Conservation (phyloP, 2,329 filamentous ascomycete species). For the Chalara sp. region DNA sequence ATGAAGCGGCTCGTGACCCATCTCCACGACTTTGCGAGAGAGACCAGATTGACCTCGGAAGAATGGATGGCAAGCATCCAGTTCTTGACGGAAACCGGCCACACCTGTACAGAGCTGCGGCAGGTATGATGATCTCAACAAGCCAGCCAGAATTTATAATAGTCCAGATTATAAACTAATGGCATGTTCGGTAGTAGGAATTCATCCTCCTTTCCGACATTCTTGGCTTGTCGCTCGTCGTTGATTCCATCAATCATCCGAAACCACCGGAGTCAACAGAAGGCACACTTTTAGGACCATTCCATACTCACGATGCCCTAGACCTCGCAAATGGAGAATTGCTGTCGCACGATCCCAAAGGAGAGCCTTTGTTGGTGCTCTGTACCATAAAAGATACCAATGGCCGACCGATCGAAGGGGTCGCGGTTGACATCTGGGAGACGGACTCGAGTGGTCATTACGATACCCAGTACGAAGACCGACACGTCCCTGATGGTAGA, state of each 20-base stretch:
- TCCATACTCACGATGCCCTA: conserved; percentile 63
- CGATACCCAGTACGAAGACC: conserved; percentile 66
- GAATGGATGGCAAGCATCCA: conserved; percentile 70
- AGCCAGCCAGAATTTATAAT: not conserved
- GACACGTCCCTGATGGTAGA: conserved; percentile 59
- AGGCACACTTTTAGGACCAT: conserved; percentile 72
- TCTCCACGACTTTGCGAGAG: conserved; percentile 72
- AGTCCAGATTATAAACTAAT: no score
- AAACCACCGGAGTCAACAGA: conserved; percentile 64
- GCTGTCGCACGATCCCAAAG: conserved; percentile 49
- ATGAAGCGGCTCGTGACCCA: conserved; percentile 68
- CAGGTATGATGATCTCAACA: conserved; percentile 41
- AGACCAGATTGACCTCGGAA: conserved; percentile 64
- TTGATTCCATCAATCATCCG: conserved; percentile 75
- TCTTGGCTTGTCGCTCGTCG: conserved; percentile 69
- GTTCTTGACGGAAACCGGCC: conserved; percentile 63
- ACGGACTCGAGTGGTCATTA: conserved; percentile 73
- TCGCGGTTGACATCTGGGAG: conserved; percentile 76
- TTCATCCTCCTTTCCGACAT: conserved; percentile 76
- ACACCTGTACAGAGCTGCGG: conserved; percentile 65
- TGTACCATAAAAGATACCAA: conserved; percentile 60
- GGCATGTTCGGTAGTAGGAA: conserved; percentile 38
- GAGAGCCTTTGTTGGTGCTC: conserved; percentile 61
- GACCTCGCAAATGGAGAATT: conserved; percentile 35
- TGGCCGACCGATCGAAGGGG: conserved; percentile 53